A percentile compares a stretch with the other conserved stretches of the same genome.
These are phyloP conservation scores for Metschnikowia borealis DNA, from an alignment of 805 yeast genomes.

Conservation along the genomic window DNA sequence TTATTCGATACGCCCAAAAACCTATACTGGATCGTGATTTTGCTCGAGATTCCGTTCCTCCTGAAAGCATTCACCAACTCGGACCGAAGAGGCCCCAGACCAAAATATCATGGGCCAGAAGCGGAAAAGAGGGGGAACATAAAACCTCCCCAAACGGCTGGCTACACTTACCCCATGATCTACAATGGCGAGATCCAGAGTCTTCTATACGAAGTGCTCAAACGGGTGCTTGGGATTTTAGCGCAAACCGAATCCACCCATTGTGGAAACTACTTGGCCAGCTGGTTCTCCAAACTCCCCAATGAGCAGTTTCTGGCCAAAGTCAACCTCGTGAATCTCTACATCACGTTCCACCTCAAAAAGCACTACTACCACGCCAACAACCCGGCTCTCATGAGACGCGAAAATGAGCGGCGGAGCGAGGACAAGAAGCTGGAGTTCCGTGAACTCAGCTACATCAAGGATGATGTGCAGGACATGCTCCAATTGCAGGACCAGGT, in stretches of 20 bases:
- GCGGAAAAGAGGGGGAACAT: not conserved
- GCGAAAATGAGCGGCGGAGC: slow-evolving; percentile 6
- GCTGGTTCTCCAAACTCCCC: slow-evolving; percentile 53
- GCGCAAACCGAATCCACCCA: slow-evolving; percentile 44
- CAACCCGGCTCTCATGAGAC: slow-evolving; percentile 17
- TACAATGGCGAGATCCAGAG: slow-evolving; percentile 51
- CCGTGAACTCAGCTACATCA: slow-evolving; percentile 13
- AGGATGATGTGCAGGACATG: slow-evolving; percentile 13
- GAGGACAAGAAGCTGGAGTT: slow-evolving; percentile 6
- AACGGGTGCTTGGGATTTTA: slow-evolving; percentile 64
- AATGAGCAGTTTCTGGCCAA: slow-evolving; percentile 43
- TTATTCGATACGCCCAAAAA: slow-evolving; percentile 38
- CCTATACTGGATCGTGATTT: slow-evolving; percentile 57
- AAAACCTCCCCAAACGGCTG: not conserved
- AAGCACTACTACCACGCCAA: slow-evolving; percentile 43
- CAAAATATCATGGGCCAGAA: not conserved
- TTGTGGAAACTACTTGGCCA: slow-evolving; percentile 41
- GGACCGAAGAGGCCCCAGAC: slow-evolving; percentile 11
- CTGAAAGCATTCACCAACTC: slow-evolving; percentile 42
- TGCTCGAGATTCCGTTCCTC: slow-evolving; percentile 66
- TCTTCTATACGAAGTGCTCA: slow-evolving; percentile 64
- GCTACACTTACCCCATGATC: slow-evolving; percentile 19
- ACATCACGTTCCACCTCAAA: slow-evolving; percentile 71
- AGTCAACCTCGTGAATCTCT: slow-evolving; percentile 68
- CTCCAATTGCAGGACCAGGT: slow-evolving; percentile 5